Evolutionary conservation across 192 early-diverging fungal species (phyloP).

Genomic region (Linnemannia hyalina): DNA sequence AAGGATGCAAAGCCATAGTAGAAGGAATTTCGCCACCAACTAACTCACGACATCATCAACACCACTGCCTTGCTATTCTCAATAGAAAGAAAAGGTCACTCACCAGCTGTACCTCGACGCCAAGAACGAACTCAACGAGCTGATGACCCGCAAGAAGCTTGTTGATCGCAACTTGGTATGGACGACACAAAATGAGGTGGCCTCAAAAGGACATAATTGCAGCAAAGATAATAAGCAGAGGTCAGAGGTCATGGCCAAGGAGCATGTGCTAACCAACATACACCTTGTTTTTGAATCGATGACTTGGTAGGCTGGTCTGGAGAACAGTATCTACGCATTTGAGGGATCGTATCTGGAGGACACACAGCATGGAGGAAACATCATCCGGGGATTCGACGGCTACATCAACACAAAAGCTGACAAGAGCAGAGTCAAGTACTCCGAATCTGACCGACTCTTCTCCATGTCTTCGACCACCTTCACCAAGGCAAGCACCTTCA

Average conservation of each 20-base stretch:
- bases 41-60: constrained; percentile 39
- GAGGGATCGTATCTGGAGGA: constrained; percentile 94
- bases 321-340: constrained; percentile 85
- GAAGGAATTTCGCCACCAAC: background rate
- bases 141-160: constrained; percentile 83
- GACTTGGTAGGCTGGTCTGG: constrained; percentile 69
- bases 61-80: constrained; percentile 1
- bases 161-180: constrained; percentile 82
- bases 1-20: no score
- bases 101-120: constrained; percentile 77
- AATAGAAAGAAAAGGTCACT: constrained; percentile 50
- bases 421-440: constrained; percentile 76
- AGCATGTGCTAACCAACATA: background rate
- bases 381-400: constrained; percentile 90
- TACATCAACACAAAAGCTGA: constrained; percentile 77
- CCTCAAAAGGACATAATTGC: background rate
- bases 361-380: constrained; percentile 86
- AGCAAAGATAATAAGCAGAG: background rate
- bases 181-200: background rate
- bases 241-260: background rate
- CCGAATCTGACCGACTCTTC: constrained; percentile 87
- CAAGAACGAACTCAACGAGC: constrained; percentile 79
- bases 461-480: constrained; percentile 72
- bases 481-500: constrained; percentile 30
- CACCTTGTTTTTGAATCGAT: background rate